Base-by-base conservation (phyloP, 805 yeast species). In the Debaryomyces prosopidis region DNA sequence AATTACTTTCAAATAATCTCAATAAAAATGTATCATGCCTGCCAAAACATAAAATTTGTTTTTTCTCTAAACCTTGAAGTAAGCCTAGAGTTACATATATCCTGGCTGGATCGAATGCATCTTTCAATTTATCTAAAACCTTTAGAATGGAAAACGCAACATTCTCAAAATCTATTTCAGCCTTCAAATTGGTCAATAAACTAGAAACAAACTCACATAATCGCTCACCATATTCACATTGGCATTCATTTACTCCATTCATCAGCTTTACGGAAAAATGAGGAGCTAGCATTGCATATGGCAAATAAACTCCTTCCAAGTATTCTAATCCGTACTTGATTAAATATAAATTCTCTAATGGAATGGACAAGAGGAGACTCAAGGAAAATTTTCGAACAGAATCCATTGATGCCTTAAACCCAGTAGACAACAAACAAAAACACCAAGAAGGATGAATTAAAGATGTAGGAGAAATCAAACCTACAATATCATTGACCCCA, bases 341-440 rank as follows among this genome's bases (percentile, higher is more conserved):
- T 45, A 67, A 51, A 39, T 56, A 54, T 41, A 82, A 65, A 50
- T 80, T 70, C 27, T 72, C 60, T 1, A 55, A 49, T 5, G 80
- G 77, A 26, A 88, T 68, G 8, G 77, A 66, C 33, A 85, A 73
- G 36, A 88, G 67, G 37, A 87, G 57, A 1, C 74, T 71, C 51
- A 85, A 61, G 1, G 87, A 69, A 53, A 80, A 82, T 52, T 80
- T 82, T 47, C 91, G 71, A 1, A 90, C 89, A 5, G 89, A 77
- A 47, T 88, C 96, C 81, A 85, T 81, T 1, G 88, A 75, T 0
- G 91, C 89, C 40, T 73, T 79, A 52, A 88, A 75, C 0, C 95
- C 96, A 12, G 89, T 85, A 4, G 89, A 77, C 8, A 89, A 68
- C n/a, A 90, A 65, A 3, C 85, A 73, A 46, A 87, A 69, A 0